A percentile compares a stretch with the other conserved stretches of the same genome.
Evolutionary conservation across 345 rosid genomes (phyloP).

Genomic region (Hibiscus syriacus): DNA sequence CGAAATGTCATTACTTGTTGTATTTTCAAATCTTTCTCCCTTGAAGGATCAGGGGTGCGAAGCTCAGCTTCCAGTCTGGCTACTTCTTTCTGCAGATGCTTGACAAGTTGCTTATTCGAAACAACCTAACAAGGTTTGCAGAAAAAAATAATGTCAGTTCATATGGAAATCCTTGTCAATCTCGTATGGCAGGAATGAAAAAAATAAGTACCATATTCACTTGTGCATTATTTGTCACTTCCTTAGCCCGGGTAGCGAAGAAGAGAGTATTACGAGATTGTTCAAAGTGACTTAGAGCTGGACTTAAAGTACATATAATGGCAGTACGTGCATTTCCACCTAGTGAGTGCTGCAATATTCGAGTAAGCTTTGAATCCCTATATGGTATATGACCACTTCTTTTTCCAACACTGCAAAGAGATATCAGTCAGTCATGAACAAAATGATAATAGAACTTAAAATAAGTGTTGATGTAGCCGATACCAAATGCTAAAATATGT

Average conservation of each 20-base stretch:
- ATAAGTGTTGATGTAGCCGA: too few relatives aligned
- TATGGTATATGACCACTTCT: slow-evolving; percentile 93
- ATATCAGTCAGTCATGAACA: slow-evolving; percentile 4
- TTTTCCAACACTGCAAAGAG: slow-evolving; percentile 68
- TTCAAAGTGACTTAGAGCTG: slow-evolving; percentile 79
- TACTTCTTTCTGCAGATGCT: slow-evolving; percentile 98
- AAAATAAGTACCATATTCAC: slow-evolving; percentile 78
- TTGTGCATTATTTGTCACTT: slow-evolving; percentile 96
- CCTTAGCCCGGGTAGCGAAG: slow-evolving; percentile 98
- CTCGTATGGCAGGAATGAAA: background rate
- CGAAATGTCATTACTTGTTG: slow-evolving; percentile 43
- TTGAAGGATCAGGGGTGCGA: slow-evolving; percentile 91
- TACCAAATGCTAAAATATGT: too few relatives aligned
- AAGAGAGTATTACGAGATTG: slow-evolving; percentile 95
- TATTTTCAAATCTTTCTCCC: slow-evolving; percentile 78
- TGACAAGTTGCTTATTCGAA: slow-evolving; percentile 93
- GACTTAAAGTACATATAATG: slow-evolving; percentile 94
- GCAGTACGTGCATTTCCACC: slow-evolving; percentile 99
- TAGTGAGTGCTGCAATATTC: slow-evolving; percentile 95
- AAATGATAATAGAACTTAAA: background rate
- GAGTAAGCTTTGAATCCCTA: slow-evolving; percentile 96
- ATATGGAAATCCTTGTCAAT: slow-evolving; percentile 3
- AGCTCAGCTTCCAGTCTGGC: slow-evolving; percentile 95
- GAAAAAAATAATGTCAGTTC: background rate
- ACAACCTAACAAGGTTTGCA: slow-evolving; percentile 49